Percentiles rank a stretch among this genome's conserved stretches.
These are phyloP conservation scores for Apophysomyces variabilis DNA, from an alignment of 371 early-diverging fungal species.

Conservation along the genomic window DNA sequence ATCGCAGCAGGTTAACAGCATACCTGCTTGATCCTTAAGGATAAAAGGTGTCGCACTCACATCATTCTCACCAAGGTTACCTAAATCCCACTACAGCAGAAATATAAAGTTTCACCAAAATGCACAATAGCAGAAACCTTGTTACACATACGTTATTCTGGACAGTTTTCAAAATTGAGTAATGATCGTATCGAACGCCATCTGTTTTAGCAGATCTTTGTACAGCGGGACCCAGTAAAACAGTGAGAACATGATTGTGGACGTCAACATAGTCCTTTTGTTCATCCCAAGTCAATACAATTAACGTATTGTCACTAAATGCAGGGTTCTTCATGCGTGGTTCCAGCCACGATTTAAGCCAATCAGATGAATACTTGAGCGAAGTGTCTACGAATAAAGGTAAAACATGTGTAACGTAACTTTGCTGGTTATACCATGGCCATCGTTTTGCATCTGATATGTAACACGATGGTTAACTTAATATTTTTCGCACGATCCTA, in stretches of 20 bases:
- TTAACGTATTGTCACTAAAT: slow-evolving; percentile 44
- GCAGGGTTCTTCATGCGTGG: slow-evolving; percentile 40
- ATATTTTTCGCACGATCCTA: slow-evolving; percentile 5
- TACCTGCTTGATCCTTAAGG: slow-evolving; percentile 16
- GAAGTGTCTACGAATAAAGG: slow-evolving; percentile 30
- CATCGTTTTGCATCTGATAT: slow-evolving; percentile 47
- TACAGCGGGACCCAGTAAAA: slow-evolving; percentile 42
- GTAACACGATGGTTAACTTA: neutral
- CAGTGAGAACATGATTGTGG: slow-evolving; percentile 38
- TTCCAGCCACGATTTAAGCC: slow-evolving; percentile 47
- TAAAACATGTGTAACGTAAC: neutral
- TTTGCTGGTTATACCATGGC: slow-evolving; percentile 28
- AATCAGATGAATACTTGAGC: slow-evolving; percentile 38
- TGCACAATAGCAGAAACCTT: neutral
- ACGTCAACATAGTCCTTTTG: slow-evolving; percentile 16
- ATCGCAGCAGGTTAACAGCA: neutral
- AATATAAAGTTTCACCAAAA: neutral
- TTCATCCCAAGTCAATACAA: slow-evolving; percentile 57
- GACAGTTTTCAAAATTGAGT: slow-evolving; percentile 15
- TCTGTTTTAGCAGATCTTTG: slow-evolving; percentile 15
- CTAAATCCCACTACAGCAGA: slow-evolving; percentile 29
- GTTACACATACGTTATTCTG: slow-evolving; percentile 17
- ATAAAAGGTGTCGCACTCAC: slow-evolving; percentile 15
- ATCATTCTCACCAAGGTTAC: slow-evolving; percentile 29
- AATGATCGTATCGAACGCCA: slow-evolving; percentile 18